Percentiles rank a stretch among this genome's conserved stretches.
phyloP scores from a whole-genome alignment of 1,284 basidiomycete genomes.

The Ustilago hordei region DNA sequence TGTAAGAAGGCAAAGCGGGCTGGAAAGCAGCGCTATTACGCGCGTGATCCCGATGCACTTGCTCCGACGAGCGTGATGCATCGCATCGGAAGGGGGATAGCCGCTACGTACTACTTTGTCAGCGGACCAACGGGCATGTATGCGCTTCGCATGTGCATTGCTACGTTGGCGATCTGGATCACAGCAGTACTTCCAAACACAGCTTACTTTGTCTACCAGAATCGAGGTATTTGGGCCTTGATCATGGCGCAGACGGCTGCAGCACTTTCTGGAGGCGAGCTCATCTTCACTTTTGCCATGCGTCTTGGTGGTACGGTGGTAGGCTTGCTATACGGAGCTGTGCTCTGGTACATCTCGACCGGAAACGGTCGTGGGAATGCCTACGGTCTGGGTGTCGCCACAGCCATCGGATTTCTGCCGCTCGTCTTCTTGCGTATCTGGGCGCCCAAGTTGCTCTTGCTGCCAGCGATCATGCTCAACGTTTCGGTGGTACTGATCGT shows the following conservation, averaged over 20 bases:
- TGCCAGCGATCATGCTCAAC: constrained; percentile 77
- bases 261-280: constrained; percentile 62
- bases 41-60: constrained; percentile 80
- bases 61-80: constrained; percentile 72
- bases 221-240: constrained; percentile 65
- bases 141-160: constrained; percentile 74
- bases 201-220: constrained; percentile 59
- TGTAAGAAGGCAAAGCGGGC: constrained; percentile 11
- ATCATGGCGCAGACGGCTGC: constrained; percentile 66
- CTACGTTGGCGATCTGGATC: constrained; percentile 75
- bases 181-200: constrained; percentile 67
- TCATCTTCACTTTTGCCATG: constrained; percentile 52
- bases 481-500: constrained; percentile 74
- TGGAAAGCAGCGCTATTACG: constrained; percentile 37
- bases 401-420: constrained; percentile 77
- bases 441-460: constrained; percentile 80
- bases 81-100: constrained; percentile 51
- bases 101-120: constrained; percentile 37
- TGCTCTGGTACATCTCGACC: constrained; percentile 76
- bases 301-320: constrained; percentile 58
- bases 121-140: constrained; percentile 75
- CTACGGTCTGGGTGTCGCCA: constrained; percentile 79
- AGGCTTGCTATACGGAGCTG: constrained; percentile 76
- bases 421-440: constrained; percentile 76
- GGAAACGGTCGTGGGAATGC: constrained; percentile 74